Percentiles rank a stretch among this genome's conserved stretches.
phyloP scores from a whole-genome alignment of 305 asterid genomes.

The Coffea humblotiana region DNA sequence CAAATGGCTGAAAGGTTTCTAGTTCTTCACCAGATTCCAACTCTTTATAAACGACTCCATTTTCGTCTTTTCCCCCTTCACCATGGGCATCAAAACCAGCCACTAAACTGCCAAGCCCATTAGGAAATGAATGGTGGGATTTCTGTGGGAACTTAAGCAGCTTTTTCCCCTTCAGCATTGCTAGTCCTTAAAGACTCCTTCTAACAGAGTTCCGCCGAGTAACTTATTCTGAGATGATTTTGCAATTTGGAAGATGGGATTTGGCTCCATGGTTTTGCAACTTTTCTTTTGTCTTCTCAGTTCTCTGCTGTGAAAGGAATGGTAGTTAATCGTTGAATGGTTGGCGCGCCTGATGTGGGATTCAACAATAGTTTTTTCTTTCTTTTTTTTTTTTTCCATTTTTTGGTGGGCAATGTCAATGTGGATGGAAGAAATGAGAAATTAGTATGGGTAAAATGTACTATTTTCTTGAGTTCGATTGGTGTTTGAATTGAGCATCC shows the following conservation, averaged over 20 bases:
- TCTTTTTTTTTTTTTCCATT: no score
- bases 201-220: not conserved
- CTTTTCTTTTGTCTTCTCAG: not conserved
- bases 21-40: conserved; percentile 20
- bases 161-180: conserved; percentile 18
- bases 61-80: not conserved
- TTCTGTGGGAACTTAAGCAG: conserved; percentile 19
- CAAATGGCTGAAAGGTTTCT: conserved; percentile 17
- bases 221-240: not conserved
- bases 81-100: conserved; percentile 1
- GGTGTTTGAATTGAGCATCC: no score
- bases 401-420: no score
- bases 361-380: not conserved
- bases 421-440: no score
- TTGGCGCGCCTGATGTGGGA: not conserved
- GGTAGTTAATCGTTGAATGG: conserved; percentile 22
- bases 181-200: not conserved
- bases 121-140: conserved; percentile 11
- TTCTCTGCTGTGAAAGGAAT: not conserved
- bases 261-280: not conserved
- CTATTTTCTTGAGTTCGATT: no score
- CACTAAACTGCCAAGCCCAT: conserved; percentile 9
- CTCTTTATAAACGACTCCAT: not conserved
- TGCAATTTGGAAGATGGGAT: not conserved
- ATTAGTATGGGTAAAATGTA: no score